Conservation (phyloP, 129 eudicot species). For the Rutidosis leptorrhynchoides region DNA sequence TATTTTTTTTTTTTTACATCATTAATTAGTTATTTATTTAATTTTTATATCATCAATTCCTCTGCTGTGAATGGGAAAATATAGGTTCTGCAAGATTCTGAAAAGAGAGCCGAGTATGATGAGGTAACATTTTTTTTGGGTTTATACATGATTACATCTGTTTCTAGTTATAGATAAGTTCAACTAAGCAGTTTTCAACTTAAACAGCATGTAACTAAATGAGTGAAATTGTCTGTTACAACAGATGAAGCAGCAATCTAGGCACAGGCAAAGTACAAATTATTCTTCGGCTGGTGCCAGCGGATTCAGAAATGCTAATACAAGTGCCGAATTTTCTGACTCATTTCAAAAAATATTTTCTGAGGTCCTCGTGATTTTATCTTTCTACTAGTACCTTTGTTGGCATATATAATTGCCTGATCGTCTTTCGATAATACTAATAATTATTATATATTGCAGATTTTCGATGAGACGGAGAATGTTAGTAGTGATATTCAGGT, state of each 20-base stretch:
- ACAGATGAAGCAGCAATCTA: conserved; percentile 39
- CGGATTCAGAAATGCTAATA: conserved; percentile 47
- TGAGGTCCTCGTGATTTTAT: conserved; percentile 54
- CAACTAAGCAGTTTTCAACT: conserved; percentile 10
- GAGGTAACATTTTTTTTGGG: conserved; percentile 42
- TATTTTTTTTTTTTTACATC: background rate
- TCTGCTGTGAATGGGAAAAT: conserved; percentile 36
- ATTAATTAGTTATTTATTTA: conserved; percentile 9
- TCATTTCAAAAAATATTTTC: conserved; percentile 87
- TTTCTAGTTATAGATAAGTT: conserved; percentile 4
- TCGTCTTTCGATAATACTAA: conserved; percentile 9
- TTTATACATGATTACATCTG: conserved; percentile 11
- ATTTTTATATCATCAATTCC: background rate
- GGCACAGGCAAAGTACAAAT: conserved; percentile 35
- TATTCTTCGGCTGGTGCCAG: conserved; percentile 38
- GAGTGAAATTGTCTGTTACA: conserved; percentile 13
- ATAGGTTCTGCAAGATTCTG: conserved; percentile 73
- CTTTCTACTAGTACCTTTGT: background rate
- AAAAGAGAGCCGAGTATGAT: conserved; percentile 81
- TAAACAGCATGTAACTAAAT: conserved; percentile 11
- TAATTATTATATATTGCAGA: conserved; percentile 40
- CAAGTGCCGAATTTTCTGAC: conserved; percentile 56
- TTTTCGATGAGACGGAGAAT: conserved; percentile 58
- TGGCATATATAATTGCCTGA: conserved; percentile 15
- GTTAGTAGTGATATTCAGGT: conserved; percentile 76